These are phyloP conservation scores for Collybia sp. DNA, from an alignment of 768 basidiomycete genomes.

Conservation along the genomic window DNA sequence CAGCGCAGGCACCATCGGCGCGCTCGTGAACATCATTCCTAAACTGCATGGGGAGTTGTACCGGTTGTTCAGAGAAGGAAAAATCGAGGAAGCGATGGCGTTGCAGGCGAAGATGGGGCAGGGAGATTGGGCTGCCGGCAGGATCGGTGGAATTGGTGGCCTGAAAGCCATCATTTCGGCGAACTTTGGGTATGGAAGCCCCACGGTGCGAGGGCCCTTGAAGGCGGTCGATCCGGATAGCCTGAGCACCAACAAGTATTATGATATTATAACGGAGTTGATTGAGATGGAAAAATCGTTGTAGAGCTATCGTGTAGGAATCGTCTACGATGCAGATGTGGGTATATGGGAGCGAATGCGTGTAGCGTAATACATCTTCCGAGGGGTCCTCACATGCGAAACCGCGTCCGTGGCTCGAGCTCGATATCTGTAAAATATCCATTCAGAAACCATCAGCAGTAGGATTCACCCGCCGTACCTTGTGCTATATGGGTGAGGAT, in stretches of 20 bases:
- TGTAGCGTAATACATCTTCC: neutral
- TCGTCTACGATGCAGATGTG: neutral
- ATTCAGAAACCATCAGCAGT: neutral
- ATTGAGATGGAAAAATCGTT: conserved; percentile 40
- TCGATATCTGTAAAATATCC: neutral
- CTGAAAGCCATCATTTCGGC: conserved; percentile 60
- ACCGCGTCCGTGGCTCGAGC: conserved; percentile 1
- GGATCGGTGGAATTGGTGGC: conserved; percentile 63
- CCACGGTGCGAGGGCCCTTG: conserved; percentile 45
- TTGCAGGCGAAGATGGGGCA: conserved; percentile 60
- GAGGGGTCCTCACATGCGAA: too few species aligned
- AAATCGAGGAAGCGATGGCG: conserved; percentile 52
- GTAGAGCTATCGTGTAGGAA: conserved; percentile 7
- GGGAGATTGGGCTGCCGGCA: conserved; percentile 60
- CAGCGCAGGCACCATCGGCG: conserved; percentile 64
- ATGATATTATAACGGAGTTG: conserved; percentile 36
- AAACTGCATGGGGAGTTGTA: conserved; percentile 52
- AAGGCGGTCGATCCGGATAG: conserved; percentile 31
- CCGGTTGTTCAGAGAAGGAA: conserved; percentile 45
- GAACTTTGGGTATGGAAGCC: conserved; percentile 60
- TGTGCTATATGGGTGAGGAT: neutral
- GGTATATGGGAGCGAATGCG: neutral
- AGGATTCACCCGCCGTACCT: too few species aligned
- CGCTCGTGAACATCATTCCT: conserved; percentile 56
- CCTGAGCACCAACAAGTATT: conserved; percentile 33